Conservation (phyloP, 352 stramenopile genomes). For the Pythium phragmitis region DNA sequence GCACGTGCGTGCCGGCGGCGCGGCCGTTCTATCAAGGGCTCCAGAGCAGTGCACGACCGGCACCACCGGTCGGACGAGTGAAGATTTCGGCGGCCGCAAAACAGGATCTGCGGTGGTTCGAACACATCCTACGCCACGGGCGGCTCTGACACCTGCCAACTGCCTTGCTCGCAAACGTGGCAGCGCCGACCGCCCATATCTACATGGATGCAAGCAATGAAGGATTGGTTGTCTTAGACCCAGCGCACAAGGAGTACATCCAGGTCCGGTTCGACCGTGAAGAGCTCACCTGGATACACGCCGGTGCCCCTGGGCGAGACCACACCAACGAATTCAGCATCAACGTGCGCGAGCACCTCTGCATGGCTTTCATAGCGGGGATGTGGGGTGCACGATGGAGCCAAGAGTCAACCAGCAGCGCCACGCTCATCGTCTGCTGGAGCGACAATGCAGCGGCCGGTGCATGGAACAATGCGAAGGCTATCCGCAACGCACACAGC, state of each 20-base stretch:
- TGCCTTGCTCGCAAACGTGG: neutral
- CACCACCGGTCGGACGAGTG: neutral
- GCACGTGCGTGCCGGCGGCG: slow-evolving; percentile 7
- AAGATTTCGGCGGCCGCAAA: neutral
- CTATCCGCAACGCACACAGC: slow-evolving; percentile 10
- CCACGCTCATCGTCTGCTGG: slow-evolving; percentile 31
- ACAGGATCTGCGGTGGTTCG: slow-evolving; percentile 9
- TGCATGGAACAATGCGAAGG: slow-evolving; percentile 8
- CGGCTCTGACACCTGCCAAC: slow-evolving; percentile 6
- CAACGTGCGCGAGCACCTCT: slow-evolving; percentile 34
- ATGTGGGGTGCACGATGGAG: slow-evolving; percentile 26
- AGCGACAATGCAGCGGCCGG: slow-evolving; percentile 34
- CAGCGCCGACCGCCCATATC: slow-evolving; percentile 6
- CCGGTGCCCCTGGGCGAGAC: neutral
- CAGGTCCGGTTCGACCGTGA: slow-evolving; percentile 3
- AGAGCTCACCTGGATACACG: neutral
- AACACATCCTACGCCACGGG: neutral
- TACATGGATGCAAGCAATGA: slow-evolving; percentile 18
- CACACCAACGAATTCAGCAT: slow-evolving; percentile 25
- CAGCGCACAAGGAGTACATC: neutral
- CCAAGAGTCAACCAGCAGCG: neutral
- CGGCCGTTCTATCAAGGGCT: slow-evolving; percentile 15
- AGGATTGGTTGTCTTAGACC: slow-evolving; percentile 15
- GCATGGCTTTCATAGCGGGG: slow-evolving; percentile 24
- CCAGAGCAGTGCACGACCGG: neutral